Percentiles rank a stretch among this genome's conserved stretches.
phyloP scores from a whole-genome alignment of 2,329 filamentous ascomycete species.

The Fusarium sp. region DNA sequence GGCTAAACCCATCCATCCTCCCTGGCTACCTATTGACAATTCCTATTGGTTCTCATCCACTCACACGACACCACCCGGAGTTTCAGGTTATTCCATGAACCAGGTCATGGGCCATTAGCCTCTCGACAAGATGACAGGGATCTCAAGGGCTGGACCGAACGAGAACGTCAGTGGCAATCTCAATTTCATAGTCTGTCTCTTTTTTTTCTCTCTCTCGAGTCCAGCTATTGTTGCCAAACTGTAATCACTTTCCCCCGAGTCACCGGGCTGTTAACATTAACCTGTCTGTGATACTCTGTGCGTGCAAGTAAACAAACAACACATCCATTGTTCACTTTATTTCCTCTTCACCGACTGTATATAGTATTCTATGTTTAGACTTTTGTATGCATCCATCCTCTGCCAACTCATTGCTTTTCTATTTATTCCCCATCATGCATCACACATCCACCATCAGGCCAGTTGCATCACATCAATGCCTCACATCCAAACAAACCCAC shows the following conservation, averaged over 20 bases:
- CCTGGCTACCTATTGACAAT: background rate
- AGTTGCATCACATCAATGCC: background rate
- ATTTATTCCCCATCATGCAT: constrained; percentile 12
- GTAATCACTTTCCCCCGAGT: background rate
- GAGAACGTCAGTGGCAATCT: constrained; percentile 34
- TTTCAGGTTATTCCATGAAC: constrained; percentile 36
- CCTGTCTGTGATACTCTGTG: background rate
- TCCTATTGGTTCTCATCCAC: background rate
- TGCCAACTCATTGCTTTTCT: constrained; percentile 18
- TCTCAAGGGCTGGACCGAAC: constrained; percentile 6
- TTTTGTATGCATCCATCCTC: background rate
- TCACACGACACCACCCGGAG: constrained; percentile 11
- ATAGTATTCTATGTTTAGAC: background rate
- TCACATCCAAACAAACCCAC: background rate
- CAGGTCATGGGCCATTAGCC: constrained; percentile 26
- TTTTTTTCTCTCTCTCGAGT: background rate
- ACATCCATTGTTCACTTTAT: background rate
- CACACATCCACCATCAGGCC: background rate
- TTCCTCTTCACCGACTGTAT: background rate
- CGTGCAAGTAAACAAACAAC: background rate
- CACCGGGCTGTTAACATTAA: background rate
- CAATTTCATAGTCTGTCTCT: constrained; percentile 21
- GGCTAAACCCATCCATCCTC: background rate
- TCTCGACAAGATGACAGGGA: constrained; percentile 5
- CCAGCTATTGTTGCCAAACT: constrained; percentile 13